Conservation (phyloP, 1,284 basidiomycete genomes). For the Golubevia pallescens region DNA sequence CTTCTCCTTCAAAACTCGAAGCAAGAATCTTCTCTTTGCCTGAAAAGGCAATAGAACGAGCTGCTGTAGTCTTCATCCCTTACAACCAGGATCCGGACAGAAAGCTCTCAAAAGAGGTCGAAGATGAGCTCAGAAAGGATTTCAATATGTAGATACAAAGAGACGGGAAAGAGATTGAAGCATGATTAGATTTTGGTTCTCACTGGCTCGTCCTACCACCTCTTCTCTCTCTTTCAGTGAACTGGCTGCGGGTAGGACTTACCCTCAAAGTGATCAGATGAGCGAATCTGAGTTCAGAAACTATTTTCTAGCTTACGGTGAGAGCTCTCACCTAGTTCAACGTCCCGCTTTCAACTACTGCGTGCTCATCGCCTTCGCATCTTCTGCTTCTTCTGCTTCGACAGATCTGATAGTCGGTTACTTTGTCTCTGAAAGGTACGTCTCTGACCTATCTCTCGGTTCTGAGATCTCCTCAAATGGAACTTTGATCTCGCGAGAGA, state of each 20-base stretch:
- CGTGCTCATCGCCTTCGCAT: too few relatives aligned
- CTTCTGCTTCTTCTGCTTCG: too few relatives aligned
- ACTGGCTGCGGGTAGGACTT: conserved; percentile 35
- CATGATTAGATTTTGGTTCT: too few relatives aligned
- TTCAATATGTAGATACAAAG: conserved; percentile 18
- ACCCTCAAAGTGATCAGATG: conserved; percentile 40
- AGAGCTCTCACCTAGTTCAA: background rate
- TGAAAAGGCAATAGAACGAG: conserved; percentile 18
- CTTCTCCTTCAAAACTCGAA: conserved; percentile 20
- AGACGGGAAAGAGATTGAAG: too few relatives aligned
- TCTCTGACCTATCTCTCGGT: too few relatives aligned
- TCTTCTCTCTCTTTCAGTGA: conserved; percentile 16
- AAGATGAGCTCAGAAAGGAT: conserved; percentile 22
- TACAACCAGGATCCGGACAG: conserved; percentile 22
- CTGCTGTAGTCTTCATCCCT: conserved; percentile 21
- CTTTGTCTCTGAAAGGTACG: too few relatives aligned
- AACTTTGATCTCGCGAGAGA: too few relatives aligned
- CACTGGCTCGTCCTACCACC: background rate
- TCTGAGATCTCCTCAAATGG: too few relatives aligned
- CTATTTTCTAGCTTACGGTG: conserved; percentile 37
- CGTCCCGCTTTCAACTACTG: too few relatives aligned
- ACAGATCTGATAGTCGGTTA: too few relatives aligned
- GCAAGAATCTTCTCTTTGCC: conserved; percentile 30
- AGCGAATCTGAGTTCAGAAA: conserved; percentile 22
- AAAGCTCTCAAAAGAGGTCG: conserved; percentile 15